These are phyloP conservation scores for Aspergillus clavatus DNA, from an alignment of 2,329 filamentous ascomycete genomes.

Conservation along the genomic window DNA sequence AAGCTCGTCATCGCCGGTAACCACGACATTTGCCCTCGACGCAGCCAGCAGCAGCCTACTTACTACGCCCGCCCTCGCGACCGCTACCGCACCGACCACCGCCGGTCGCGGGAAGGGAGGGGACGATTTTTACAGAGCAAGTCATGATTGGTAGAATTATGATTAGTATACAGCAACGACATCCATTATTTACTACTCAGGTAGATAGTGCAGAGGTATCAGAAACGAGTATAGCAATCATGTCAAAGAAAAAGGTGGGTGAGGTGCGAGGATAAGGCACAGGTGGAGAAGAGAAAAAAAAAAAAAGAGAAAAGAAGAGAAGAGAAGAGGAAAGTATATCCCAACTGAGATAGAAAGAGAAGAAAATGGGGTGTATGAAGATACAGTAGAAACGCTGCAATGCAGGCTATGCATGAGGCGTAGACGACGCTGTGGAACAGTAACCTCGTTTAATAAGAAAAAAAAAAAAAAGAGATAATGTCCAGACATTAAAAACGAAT, in stretches of 20 bases:
- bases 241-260: no score
- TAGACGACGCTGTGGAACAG: slow-evolving; percentile 3
- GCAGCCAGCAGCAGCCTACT: no score
- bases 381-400: slow-evolving; percentile 12
- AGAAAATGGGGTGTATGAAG: neutral
- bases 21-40: slow-evolving; percentile 57
- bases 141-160: no score
- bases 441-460: no score
- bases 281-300: no score
- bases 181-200: neutral
- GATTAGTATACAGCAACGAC: neutral
- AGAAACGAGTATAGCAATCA: slow-evolving; percentile 4
- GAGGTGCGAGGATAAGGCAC: no score
- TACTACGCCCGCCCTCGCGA: slow-evolving; percentile 40
- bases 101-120: no score
- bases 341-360: slow-evolving; percentile 3
- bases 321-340: slow-evolving; percentile 9
- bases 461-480: slow-evolving; percentile 12
- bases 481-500: slow-evolving; percentile 23
- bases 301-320: slow-evolving; percentile 9
- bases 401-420: slow-evolving; percentile 10
- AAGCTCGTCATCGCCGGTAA: slow-evolving; percentile 62
- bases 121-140: no score
- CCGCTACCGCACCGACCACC: slow-evolving; percentile 21
- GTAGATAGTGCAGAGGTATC: slow-evolving; percentile 4